Conservation (phyloP, 768 basidiomycete species). For the Guyanaporus albipodus region DNA sequence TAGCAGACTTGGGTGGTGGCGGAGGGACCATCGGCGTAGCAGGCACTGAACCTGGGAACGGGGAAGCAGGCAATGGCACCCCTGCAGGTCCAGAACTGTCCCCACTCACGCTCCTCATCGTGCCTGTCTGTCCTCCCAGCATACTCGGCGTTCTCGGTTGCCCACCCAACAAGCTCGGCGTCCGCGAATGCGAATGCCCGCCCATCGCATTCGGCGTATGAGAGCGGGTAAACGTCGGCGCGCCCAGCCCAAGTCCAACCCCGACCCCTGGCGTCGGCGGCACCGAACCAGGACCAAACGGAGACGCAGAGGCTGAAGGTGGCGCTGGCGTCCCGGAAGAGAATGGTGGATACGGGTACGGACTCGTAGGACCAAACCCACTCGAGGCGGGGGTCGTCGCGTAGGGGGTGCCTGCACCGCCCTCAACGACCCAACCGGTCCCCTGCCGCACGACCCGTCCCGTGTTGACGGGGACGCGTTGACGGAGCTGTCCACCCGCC, state of each 20-base stretch:
- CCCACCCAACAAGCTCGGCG: constrained; percentile 23
- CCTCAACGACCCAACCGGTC: constrained; percentile 57
- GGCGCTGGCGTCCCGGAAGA: constrained; percentile 10
- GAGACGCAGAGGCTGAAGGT: constrained; percentile 5
- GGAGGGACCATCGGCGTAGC: constrained; percentile 17
- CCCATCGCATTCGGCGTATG: constrained; percentile 15
- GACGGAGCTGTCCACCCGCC: constrained; percentile 59
- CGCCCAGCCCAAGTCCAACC: constrained; percentile 28
- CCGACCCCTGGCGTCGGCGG: constrained; percentile 29
- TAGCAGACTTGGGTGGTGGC: constrained; percentile 19
- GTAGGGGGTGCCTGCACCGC: constrained; percentile 36
- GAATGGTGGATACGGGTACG: constrained; percentile 33
- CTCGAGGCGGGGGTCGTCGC: constrained; percentile 33
- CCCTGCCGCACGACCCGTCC: constrained; percentile 54
- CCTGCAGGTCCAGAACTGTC: constrained; percentile 9
- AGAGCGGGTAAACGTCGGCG: constrained; percentile 18
- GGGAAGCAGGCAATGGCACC: constrained; percentile 21
- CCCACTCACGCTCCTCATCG: constrained; percentile 15
- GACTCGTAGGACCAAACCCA: constrained; percentile 24
- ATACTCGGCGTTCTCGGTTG: neutral
- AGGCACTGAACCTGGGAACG: constrained; percentile 17
- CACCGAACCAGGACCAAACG: constrained; percentile 28
- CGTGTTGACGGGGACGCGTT: constrained; percentile 38
- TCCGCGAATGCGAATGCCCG: constrained; percentile 15
- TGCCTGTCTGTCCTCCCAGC: neutral